These are phyloP conservation scores for Pichia sp. DNA, from an alignment of 1,139 yeast genomes.

Conservation along the genomic window DNA sequence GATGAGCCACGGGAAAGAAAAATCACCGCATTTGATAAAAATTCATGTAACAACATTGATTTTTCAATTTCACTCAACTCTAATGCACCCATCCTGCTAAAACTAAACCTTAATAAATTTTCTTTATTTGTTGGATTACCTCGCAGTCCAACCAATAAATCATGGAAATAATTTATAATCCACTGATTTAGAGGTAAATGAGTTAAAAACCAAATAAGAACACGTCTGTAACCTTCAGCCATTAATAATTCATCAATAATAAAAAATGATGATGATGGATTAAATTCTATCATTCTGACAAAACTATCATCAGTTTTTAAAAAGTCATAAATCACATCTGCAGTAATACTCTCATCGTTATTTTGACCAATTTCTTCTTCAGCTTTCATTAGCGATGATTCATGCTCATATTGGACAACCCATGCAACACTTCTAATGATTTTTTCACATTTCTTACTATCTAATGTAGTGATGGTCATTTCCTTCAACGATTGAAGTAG, in stretches of 20 bases:
- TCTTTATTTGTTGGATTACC: conserved; percentile 32
- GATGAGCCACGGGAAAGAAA: conserved; percentile 39
- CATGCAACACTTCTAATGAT: conserved; percentile 47
- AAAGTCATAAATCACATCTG: conserved; percentile 44
- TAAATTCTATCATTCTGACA: conserved; percentile 35
- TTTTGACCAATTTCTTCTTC: conserved; percentile 16
- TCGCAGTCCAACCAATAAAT: conserved; percentile 47
- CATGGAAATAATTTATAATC: conserved; percentile 54
- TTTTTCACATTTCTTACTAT: conserved; percentile 34
- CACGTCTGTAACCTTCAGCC: conserved; percentile 56
- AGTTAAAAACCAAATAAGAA: conserved; percentile 61
- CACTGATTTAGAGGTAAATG: conserved; percentile 50
- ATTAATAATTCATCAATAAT: conserved; percentile 64
- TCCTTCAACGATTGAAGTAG: conserved; percentile 33
- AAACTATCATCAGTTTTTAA: conserved; percentile 40
- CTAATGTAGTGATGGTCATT: conserved; percentile 31
- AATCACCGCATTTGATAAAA: conserved; percentile 49
- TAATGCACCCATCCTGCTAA: conserved; percentile 51
- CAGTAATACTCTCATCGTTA: conserved; percentile 32
- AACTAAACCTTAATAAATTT: conserved; percentile 30
- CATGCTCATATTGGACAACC: conserved; percentile 39
- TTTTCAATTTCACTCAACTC: conserved; percentile 50
- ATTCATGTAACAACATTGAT: conserved; percentile 65
- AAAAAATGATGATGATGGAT: conserved; percentile 44
- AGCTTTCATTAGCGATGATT: conserved; percentile 21